These are phyloP conservation scores for Trichoderma koningii DNA, from an alignment of 2,329 filamentous ascomycete genomes.

Conservation along the genomic window DNA sequence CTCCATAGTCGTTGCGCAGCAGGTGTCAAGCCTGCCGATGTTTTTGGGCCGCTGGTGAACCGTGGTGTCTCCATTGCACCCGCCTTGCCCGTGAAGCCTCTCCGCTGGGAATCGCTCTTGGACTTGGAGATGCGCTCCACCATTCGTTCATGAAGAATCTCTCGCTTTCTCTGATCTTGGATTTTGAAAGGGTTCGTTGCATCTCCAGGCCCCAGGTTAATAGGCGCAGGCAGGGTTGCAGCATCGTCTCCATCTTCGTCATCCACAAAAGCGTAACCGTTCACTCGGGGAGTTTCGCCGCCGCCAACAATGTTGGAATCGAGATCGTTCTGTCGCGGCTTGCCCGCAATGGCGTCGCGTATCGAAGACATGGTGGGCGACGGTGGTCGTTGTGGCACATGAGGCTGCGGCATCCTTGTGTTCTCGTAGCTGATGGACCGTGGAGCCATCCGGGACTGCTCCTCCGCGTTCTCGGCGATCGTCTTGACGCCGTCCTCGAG, in stretches of 20 bases:
- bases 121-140: slow-evolving; percentile 77
- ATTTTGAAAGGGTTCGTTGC: slow-evolving; percentile 80
- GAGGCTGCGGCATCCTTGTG: slow-evolving; percentile 68
- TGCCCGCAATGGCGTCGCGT: slow-evolving; percentile 79
- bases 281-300: slow-evolving; percentile 83
- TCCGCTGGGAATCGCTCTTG: slow-evolving; percentile 63
- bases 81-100: slow-evolving; percentile 61
- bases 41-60: slow-evolving; percentile 67
- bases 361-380: slow-evolving; percentile 86
- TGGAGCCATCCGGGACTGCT: slow-evolving; percentile 70
- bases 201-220: slow-evolving; percentile 62
- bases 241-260: slow-evolving; percentile 64
- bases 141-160: slow-evolving; percentile 81
- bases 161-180: slow-evolving; percentile 71
- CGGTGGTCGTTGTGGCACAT: slow-evolving; percentile 54
- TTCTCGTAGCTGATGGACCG: slow-evolving; percentile 80
- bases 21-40: slow-evolving; percentile 65
- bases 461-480: slow-evolving; percentile 67
- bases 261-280: slow-evolving; percentile 93
- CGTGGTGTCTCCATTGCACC: slow-evolving; percentile 66
- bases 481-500: slow-evolving; percentile 63
- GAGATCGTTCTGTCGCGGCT: slow-evolving; percentile 61
- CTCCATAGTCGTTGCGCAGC: slow-evolving; percentile 71
- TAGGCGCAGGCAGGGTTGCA: slow-evolving; percentile 42
- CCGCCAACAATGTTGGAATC: slow-evolving; percentile 60